Evolutionary conservation across 1,139 yeast species (phyloP).

Genomic region (Nadsonia commutata): DNA sequence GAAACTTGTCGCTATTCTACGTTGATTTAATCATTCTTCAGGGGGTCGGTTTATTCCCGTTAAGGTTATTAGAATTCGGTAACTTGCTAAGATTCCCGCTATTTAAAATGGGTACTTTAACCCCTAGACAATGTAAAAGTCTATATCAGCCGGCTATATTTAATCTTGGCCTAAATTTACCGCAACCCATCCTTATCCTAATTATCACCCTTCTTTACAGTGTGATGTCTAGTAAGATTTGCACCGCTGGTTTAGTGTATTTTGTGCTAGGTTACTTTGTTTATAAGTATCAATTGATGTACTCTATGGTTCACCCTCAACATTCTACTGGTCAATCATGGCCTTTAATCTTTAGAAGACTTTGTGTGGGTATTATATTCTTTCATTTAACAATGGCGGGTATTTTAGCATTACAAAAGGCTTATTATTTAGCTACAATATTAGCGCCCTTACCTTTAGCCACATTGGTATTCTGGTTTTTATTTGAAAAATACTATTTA

Average conservation of each 20-base stretch:
- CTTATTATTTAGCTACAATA: slow-evolving; percentile 57
- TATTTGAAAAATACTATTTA: slow-evolving; percentile 64
- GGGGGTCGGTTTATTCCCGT: slow-evolving; percentile 76
- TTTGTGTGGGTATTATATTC: slow-evolving; percentile 51
- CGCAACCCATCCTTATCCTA: slow-evolving; percentile 64
- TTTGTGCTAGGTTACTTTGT: slow-evolving; percentile 64
- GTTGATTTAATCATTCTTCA: slow-evolving; percentile 71
- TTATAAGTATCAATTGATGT: slow-evolving; percentile 66
- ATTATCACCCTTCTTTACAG: slow-evolving; percentile 67
- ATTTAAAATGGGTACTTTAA: slow-evolving; percentile 40
- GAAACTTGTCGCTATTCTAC: slow-evolving; percentile 59
- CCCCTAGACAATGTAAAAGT: slow-evolving; percentile 57
- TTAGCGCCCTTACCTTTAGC: slow-evolving; percentile 62
- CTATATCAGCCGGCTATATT: slow-evolving; percentile 64
- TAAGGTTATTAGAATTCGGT: slow-evolving; percentile 54
- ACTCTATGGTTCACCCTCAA: slow-evolving; percentile 73
- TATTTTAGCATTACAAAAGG: slow-evolving; percentile 63
- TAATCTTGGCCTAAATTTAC: slow-evolving; percentile 68
- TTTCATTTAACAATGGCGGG: slow-evolving; percentile 92
- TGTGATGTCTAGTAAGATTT: slow-evolving; percentile 60
- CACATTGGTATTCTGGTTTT: slow-evolving; percentile 57
- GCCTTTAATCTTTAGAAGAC: slow-evolving; percentile 66
- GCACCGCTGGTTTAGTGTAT: slow-evolving; percentile 59
- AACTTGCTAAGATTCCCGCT: slow-evolving; percentile 48
- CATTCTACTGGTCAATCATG: slow-evolving; percentile 83